These are phyloP conservation scores for Phyllosticta capitalensis DNA, from an alignment of 2,329 filamentous ascomycete genomes.

Conservation along the genomic window DNA sequence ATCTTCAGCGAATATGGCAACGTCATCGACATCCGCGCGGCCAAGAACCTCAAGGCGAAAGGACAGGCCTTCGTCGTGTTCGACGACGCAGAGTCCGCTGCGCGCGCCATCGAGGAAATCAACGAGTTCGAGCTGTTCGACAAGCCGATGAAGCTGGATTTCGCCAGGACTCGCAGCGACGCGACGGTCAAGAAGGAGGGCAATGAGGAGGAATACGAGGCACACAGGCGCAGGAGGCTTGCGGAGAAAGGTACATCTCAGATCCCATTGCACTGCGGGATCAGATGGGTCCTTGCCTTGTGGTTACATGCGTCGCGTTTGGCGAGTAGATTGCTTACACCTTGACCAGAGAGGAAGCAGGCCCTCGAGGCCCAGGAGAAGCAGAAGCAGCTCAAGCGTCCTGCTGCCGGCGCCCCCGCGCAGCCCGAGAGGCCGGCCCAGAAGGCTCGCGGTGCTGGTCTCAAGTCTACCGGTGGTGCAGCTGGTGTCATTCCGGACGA, in stretches of 20 bases:
- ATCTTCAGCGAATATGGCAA: conserved; percentile 85
- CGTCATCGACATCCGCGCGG: conserved; percentile 76
- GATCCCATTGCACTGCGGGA: conserved; percentile 6
- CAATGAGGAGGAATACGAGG: conserved; percentile 72
- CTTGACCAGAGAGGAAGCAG: conserved; percentile 58
- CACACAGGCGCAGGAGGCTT: conserved; percentile 71
- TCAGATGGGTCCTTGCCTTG: conserved; percentile 8
- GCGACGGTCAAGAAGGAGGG: conserved; percentile 69
- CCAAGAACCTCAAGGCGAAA: conserved; percentile 83
- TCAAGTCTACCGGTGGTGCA: conserved; percentile 62
- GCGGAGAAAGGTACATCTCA: conserved; percentile 71
- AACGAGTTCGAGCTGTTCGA: conserved; percentile 90
- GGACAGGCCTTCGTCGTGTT: conserved; percentile 95
- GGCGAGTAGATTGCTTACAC: not conserved
- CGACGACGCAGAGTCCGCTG: conserved; percentile 68
- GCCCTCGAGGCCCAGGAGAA: conserved; percentile 71
- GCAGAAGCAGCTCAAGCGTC: conserved; percentile 65
- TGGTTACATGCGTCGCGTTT: not conserved
- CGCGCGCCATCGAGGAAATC: conserved; percentile 73
- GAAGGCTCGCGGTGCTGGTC: conserved; percentile 55
- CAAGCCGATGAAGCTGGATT: conserved; percentile 77
- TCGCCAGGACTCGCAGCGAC: conserved; percentile 77
- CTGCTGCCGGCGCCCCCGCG: conserved; percentile 38
- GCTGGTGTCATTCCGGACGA: conserved; percentile 85
- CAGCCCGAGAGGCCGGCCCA: conserved; percentile 54